Conservation (phyloP, 176 grass and related monocot genomes). For the Saccharum spontaneum region DNA sequence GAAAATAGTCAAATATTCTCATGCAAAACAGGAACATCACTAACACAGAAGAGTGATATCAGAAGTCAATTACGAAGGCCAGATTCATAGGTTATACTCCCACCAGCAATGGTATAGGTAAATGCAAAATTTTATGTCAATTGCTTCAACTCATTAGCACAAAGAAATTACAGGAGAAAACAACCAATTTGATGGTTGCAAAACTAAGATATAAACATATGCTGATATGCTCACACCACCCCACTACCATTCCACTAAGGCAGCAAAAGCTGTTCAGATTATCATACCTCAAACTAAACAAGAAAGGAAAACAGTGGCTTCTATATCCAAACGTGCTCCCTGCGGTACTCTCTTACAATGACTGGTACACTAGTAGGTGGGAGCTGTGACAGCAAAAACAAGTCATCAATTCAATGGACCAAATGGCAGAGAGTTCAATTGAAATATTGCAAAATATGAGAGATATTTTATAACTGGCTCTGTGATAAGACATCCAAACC, state of each 20-base stretch:
- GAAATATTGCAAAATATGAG: slow-evolving; percentile 9
- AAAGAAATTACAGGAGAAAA: slow-evolving; percentile 35
- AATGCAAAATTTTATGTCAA: slow-evolving; percentile 9
- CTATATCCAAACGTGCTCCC: slow-evolving; percentile 71
- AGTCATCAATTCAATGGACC: slow-evolving; percentile 17
- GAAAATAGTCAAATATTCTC: not conserved
- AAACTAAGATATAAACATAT: slow-evolving; percentile 20
- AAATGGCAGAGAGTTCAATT: not conserved
- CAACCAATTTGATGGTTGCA: slow-evolving; percentile 8
- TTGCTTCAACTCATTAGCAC: slow-evolving; percentile 17
- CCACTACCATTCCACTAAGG: slow-evolving; percentile 7
- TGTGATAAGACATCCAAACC: slow-evolving; percentile 1
- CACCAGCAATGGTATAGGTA: not conserved
- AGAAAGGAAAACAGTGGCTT: slow-evolving; percentile 23
- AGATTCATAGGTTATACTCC: slow-evolving; percentile 19
- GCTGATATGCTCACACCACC: not conserved
- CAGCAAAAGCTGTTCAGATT: slow-evolving; percentile 16
- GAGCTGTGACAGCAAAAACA: slow-evolving; percentile 50
- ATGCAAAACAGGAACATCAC: not conserved
- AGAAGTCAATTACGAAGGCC: not conserved
- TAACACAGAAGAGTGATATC: not conserved
- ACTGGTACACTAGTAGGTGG: slow-evolving; percentile 90
- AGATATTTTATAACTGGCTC: not conserved
- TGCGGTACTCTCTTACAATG: slow-evolving; percentile 76
- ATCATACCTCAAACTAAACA: slow-evolving; percentile 28